Base-by-base conservation (phyloP, 805 yeast genomes). In the Candida adriatica region DNA sequence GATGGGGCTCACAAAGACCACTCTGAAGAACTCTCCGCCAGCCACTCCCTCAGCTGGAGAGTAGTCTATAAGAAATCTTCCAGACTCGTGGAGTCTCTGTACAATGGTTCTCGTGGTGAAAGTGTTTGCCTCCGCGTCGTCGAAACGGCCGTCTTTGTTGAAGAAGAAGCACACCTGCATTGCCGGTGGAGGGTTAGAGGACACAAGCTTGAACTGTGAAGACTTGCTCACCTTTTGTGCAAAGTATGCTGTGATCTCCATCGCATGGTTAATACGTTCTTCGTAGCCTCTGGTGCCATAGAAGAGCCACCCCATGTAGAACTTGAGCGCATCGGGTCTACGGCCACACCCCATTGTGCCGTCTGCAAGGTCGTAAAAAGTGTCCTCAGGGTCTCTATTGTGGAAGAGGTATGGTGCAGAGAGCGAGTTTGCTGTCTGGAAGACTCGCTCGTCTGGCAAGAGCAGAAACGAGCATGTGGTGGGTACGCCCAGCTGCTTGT, bases 281-380 rank as follows among this genome's bases (percentile, higher is more conserved):
- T 59, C 74, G 45, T 76, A 80, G 1, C 95, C 95, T 22, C 55
- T 45, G 4, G 61, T 55, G 4, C 95, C 95, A 46, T 78, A 85
- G 62, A 79, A 85, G 37, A 78, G 61, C 95, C 95, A 84, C 1
- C 82, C 75, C 51, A 85, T 53, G 53, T 79, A 84, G 47, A 85
- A 64, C 56, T 84, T 84, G 53, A 84, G 60, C 4, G 90, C 72
- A 53, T 85, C 95, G 0, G 92, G 75, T 33, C 95, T 68, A 44
- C 95, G 71, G 10, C 95, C 95, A 53, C 95, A 84, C 7, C 94
- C 94, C 88, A 85, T 78, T 3, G 95, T 85, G 10, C 92, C 94
- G 53, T 82, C 90, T 1, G 90, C 95, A 34, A 84, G 67, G 45
- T 84, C 95, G 48, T 63, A 80, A 53, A 68, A 47, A 2, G 71